phyloP scores from a whole-genome alignment of 2,329 filamentous ascomycete genomes.

The Akanthomyces dipterigenus region DNA sequence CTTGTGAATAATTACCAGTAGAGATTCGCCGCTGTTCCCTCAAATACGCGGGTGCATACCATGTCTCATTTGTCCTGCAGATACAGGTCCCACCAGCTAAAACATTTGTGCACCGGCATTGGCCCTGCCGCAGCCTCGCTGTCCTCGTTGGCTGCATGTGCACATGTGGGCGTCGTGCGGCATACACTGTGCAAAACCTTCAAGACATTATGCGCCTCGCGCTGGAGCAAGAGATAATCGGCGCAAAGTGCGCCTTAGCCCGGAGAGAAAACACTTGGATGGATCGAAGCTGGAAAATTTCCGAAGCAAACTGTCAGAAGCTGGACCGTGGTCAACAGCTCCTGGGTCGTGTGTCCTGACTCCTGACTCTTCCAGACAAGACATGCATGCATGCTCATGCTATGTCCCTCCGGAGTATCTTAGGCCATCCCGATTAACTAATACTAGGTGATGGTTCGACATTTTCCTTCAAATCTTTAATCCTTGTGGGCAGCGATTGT shows the following conservation, averaged over 20 bases:
- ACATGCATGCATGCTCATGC: not conserved
- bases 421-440: no score
- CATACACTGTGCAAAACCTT: not conserved
- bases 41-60: not conserved
- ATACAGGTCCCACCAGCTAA: slow-evolving; percentile 1
- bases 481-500: slow-evolving; percentile 1
- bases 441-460: not conserved
- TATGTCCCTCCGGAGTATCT: no score
- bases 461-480: not conserved
- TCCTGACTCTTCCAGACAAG: not conserved
- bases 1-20: no score
- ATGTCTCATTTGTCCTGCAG: slow-evolving; percentile 2
- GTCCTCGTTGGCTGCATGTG: slow-evolving; percentile 1
- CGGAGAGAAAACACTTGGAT: not conserved
- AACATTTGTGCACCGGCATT: not conserved
- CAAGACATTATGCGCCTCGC: not conserved
- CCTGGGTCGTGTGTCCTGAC: not conserved
- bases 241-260: not conserved
- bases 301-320: not conserved
- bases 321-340: not conserved
- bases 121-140: slow-evolving; percentile 1
- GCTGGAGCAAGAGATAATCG: not conserved
- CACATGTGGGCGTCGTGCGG: not conserved
- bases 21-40: no score
- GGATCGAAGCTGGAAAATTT: not conserved